Percentiles rank a stretch among this genome's conserved stretches.
phyloP scores from a whole-genome alignment of 208 protist genomes.

The Leishmania mexicana region DNA sequence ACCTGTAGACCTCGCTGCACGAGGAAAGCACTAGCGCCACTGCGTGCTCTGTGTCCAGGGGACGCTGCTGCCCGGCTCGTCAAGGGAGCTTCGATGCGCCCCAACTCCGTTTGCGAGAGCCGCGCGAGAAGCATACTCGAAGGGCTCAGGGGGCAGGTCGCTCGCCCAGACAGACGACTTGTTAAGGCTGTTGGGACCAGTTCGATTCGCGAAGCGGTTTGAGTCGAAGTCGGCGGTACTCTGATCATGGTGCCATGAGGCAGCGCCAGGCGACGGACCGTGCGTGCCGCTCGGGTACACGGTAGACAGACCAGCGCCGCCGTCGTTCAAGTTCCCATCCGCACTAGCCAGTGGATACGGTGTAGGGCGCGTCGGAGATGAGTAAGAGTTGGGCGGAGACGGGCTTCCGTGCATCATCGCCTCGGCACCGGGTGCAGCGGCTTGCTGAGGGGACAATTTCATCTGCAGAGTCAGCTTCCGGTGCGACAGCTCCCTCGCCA shows the following conservation, averaged over 20 bases:
- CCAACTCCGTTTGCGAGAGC: neutral
- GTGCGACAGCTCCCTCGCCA: constrained; percentile 75
- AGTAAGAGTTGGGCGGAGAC: neutral
- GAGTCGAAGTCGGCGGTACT: neutral
- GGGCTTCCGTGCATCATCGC: neutral
- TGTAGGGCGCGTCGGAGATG: neutral
- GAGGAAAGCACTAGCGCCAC: neutral
- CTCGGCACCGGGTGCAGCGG: neutral
- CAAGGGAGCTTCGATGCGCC: neutral
- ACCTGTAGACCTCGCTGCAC: neutral
- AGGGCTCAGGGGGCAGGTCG: neutral
- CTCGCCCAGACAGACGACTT: neutral
- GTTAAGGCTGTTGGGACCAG: neutral
- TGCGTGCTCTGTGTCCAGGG: neutral
- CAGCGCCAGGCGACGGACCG: neutral
- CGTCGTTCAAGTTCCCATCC: neutral
- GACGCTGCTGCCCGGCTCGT: neutral
- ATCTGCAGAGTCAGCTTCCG: constrained; percentile 38
- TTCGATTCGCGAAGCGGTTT: neutral
- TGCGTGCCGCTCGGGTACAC: neutral
- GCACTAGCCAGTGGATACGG: neutral
- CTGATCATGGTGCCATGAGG: neutral
- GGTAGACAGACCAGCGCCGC: neutral
- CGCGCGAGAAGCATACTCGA: neutral
- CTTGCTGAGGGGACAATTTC: neutral